Percentiles rank a stretch among this genome's conserved stretches.
Conservation (phyloP, 1,139 yeast species). For the Nakaseomyces delphensis region DNA sequence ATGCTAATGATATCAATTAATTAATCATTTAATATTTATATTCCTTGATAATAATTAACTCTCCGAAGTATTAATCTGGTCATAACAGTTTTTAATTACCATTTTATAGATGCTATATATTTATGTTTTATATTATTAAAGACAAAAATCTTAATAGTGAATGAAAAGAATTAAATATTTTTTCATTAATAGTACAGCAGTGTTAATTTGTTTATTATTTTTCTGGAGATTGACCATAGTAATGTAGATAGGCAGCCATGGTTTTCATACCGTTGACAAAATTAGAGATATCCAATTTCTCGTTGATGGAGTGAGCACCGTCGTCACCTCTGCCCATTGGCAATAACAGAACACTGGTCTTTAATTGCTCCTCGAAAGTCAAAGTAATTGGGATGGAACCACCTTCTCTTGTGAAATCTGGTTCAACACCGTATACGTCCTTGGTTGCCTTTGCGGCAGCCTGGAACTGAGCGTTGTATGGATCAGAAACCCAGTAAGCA, state of each 20-base stretch:
- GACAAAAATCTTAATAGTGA: background rate
- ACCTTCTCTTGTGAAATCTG: constrained; percentile 97
- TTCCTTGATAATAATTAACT: no score
- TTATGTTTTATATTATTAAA: background rate
- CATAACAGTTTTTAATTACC: background rate
- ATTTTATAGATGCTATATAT: constrained; percentile 1
- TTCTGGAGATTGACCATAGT: constrained; percentile 44
- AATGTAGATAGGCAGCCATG: constrained; percentile 87
- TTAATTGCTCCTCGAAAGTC: constrained; percentile 78
- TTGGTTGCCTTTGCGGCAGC: constrained; percentile 94
- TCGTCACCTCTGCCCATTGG: constrained; percentile 99
- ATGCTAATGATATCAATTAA: background rate
- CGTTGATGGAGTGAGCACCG: constrained; percentile 97
- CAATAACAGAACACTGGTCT: constrained; percentile 74
- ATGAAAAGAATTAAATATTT: background rate
- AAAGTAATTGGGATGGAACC: constrained; percentile 96
- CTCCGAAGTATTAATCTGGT: no score
- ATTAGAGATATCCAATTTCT: constrained; percentile 80
- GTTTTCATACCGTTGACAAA: constrained; percentile 92
- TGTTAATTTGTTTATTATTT: constrained; percentile 13
- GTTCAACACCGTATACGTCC: constrained; percentile 88
- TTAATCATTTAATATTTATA: background rate
- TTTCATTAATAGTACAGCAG: background rate
- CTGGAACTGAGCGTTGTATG: constrained; percentile 82
- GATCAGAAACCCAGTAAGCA: constrained; percentile 92